Conservation (phyloP, 2,329 filamentous ascomycete genomes). For the Blastomyces parvus region DNA sequence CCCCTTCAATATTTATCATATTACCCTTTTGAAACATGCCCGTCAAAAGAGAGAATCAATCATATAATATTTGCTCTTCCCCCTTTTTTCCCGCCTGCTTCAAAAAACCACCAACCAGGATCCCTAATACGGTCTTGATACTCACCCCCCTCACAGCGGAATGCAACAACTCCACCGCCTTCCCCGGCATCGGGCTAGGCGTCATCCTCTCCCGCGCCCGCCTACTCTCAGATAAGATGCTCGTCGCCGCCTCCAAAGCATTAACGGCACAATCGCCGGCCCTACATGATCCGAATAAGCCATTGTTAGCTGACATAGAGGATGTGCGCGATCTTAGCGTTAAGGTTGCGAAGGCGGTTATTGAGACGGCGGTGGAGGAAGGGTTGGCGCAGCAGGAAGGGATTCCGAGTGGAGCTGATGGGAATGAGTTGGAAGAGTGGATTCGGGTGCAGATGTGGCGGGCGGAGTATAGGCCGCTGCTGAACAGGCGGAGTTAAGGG, state of each 20-base stretch:
- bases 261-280: slow-evolving; percentile 64
- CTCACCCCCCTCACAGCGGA: slow-evolving; percentile 48
- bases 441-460: slow-evolving; percentile 37
- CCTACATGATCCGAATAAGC: slow-evolving; percentile 52
- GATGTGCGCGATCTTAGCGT: slow-evolving; percentile 68
- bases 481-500: slow-evolving; percentile 14
- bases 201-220: slow-evolving; percentile 59
- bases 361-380: slow-evolving; percentile 60
- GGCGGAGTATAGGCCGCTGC: slow-evolving; percentile 25
- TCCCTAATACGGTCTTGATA: not conserved
- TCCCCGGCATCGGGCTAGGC: slow-evolving; percentile 77
- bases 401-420: slow-evolving; percentile 46
- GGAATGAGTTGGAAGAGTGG: slow-evolving; percentile 31
- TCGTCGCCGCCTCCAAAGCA: slow-evolving; percentile 68
- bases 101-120: too few relatives aligned
- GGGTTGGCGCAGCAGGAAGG: slow-evolving; percentile 54
- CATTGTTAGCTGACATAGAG: slow-evolving; percentile 66
- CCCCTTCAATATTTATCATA: too few relatives aligned
- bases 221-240: slow-evolving; percentile 64
- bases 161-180: slow-evolving; percentile 81
- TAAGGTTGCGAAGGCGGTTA: slow-evolving; percentile 64
- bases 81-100: not conserved
- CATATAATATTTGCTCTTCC: not conserved
- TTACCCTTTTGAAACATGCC: too few relatives aligned
- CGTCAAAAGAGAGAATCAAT: not conserved